phyloP scores from a whole-genome alignment of 148 eudicot species.

The Hydrangea macrophylla region DNA sequence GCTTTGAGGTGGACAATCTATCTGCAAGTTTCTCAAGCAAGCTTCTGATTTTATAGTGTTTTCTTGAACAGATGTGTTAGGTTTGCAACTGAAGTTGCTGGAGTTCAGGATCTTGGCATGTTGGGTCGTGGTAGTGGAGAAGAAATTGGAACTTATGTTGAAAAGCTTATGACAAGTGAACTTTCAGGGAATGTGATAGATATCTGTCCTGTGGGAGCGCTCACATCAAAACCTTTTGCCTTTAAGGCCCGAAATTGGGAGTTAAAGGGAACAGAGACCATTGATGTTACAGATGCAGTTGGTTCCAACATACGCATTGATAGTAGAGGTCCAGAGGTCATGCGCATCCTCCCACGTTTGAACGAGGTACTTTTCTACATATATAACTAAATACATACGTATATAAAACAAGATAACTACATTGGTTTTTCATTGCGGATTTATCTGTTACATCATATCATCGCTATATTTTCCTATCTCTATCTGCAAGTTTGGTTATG shows the following conservation, averaged over 20 bases:
- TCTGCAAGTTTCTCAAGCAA: not conserved
- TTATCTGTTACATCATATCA: not conserved
- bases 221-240: slow-evolving; percentile 97
- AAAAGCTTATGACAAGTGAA: slow-evolving; percentile 95
- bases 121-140: slow-evolving; percentile 99
- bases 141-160: slow-evolving; percentile 98
- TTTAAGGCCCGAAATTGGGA: slow-evolving; percentile 99
- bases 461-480: not conserved
- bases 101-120: slow-evolving; percentile 97
- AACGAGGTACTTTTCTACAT: slow-evolving; percentile 74
- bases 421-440: not conserved
- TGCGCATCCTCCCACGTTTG: slow-evolving; percentile 90
- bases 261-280: slow-evolving; percentile 90
- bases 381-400: no score
- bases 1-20: not conserved
- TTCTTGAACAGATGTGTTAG: slow-evolving; percentile 74
- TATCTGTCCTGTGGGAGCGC: slow-evolving; percentile 99
- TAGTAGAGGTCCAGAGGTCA: slow-evolving; percentile 99
- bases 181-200: slow-evolving; percentile 97
- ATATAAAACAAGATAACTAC: no score
- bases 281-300: slow-evolving; percentile 96
- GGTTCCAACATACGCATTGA: slow-evolving; percentile 95
- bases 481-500: not conserved
- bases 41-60: slow-evolving; percentile 5
- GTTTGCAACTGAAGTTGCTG: slow-evolving; percentile 94